Evolutionary conservation across 2,329 filamentous ascomycete genomes (phyloP).

Genomic region (Dothiorella sarmentorum): DNA sequence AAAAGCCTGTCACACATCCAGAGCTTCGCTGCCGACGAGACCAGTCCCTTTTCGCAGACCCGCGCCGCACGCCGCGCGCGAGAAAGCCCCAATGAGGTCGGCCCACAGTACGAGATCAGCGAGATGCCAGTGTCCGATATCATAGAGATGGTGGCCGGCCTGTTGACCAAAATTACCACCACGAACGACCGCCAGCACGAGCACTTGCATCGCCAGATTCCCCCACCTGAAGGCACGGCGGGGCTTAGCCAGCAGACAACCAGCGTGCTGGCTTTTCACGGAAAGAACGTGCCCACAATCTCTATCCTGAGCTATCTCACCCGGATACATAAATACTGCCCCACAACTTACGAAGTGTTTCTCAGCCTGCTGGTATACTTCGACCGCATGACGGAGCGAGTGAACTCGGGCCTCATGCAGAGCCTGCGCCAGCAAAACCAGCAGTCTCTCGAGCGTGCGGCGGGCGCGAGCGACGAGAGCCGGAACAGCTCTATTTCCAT

Average conservation of each 20-base stretch:
- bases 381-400: constrained; percentile 95
- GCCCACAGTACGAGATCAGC: constrained; percentile 84
- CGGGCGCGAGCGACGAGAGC: constrained; percentile 48
- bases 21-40: constrained; percentile 76
- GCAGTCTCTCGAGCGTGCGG: constrained; percentile 40
- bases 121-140: constrained; percentile 96
- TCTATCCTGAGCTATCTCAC: constrained; percentile 94
- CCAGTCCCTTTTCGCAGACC: constrained; percentile 54
- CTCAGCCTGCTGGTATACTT: constrained; percentile 94
- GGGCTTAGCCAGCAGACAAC: constrained; percentile 62
- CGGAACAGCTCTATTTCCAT: constrained; percentile 35
- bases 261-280: constrained; percentile 89
- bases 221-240: constrained; percentile 56
- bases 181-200: constrained; percentile 96
- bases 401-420: constrained; percentile 76
- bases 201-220: constrained; percentile 73
- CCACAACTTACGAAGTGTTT: constrained; percentile 97
- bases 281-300: constrained; percentile 96
- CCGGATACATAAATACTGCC: constrained; percentile 97
- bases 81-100: constrained; percentile 48
- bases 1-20: constrained; percentile 89
- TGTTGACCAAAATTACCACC: constrained; percentile 94
- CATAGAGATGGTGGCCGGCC: constrained; percentile 97
- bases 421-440: constrained; percentile 55
- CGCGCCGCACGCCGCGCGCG: constrained; percentile 41